Conservation (phyloP, 73 alveolate genomes). For the Paramecium primaurelia region DNA sequence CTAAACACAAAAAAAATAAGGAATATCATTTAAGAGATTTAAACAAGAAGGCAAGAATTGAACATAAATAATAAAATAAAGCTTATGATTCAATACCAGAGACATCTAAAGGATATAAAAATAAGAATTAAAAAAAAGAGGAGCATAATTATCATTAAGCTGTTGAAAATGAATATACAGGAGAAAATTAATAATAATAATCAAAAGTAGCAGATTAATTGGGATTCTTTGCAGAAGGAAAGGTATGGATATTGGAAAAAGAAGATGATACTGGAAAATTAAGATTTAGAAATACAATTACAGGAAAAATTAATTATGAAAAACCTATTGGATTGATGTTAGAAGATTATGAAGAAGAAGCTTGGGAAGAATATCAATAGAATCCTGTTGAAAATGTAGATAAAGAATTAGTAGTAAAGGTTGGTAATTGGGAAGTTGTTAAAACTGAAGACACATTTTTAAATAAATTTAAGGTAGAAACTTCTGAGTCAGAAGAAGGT, state of each 20-base stretch:
- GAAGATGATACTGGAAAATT: conserved; percentile 37
- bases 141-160: neutral
- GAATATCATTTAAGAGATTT: neutral
- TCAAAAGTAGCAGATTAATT: neutral
- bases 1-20: conserved; percentile 17
- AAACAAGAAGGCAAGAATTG: conserved; percentile 32
- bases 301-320: neutral
- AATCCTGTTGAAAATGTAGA: neutral
- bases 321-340: conserved; percentile 21
- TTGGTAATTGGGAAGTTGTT: conserved; percentile 43
- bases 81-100: neutral
- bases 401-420: conserved; percentile 2
- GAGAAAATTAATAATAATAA: neutral
- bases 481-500: neutral
- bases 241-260: conserved; percentile 7
- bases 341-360: conserved; percentile 50
- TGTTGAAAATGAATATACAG: neutral
- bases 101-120: neutral
- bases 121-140: neutral
- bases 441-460: conserved; percentile 1
- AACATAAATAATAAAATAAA: neutral
- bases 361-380: neutral
- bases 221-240: conserved; percentile 42
- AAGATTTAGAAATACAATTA: conserved; percentile 24
- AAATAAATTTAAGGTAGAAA: conserved; percentile 16